These are phyloP conservation scores for Punctularia strigosozonata DNA, from an alignment of 768 basidiomycete species.

Conservation along the genomic window DNA sequence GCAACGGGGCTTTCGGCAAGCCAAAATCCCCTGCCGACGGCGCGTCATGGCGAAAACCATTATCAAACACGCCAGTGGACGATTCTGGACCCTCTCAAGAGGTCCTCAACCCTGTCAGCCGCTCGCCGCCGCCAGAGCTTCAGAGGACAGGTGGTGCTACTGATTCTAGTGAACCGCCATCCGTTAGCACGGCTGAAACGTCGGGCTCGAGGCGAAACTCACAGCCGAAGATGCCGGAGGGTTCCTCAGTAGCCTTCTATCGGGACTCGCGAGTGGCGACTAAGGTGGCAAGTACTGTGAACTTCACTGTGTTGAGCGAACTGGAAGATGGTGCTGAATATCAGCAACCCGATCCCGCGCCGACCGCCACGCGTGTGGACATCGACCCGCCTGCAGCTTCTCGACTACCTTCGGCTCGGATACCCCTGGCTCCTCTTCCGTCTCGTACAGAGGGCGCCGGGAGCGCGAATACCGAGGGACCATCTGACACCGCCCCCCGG, in stretches of 20 bases:
- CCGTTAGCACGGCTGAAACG: constrained; percentile 16
- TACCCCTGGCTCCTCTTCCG: no score
- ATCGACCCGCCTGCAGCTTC: no score
- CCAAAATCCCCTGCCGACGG: constrained; percentile 22
- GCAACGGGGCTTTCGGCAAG: constrained; percentile 16
- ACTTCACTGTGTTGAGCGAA: constrained; percentile 74
- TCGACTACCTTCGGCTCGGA: no score
- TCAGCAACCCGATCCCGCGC: neutral
- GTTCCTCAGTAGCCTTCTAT: constrained; percentile 63
- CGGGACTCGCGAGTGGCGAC: constrained; percentile 46
- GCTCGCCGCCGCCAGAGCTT: constrained; percentile 53
- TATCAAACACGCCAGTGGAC: constrained; percentile 11
- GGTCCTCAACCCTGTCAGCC: constrained; percentile 46
- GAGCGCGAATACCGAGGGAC: no score
- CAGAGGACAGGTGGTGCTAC: constrained; percentile 14
- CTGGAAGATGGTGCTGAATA: constrained; percentile 30
- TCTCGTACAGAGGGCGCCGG: no score
- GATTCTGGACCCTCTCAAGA: constrained; percentile 10
- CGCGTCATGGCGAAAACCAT: constrained; percentile 25
- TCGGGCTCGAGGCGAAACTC: constrained; percentile 32
- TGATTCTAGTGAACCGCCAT: constrained; percentile 16
- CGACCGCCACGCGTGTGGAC: constrained; percentile 2
- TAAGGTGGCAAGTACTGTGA: constrained; percentile 40
- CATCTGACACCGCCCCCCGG: no score
- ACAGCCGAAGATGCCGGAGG: constrained; percentile 64